Base-by-base conservation (phyloP, 2,329 filamentous ascomycete genomes). In the Helotiales sp. region DNA sequence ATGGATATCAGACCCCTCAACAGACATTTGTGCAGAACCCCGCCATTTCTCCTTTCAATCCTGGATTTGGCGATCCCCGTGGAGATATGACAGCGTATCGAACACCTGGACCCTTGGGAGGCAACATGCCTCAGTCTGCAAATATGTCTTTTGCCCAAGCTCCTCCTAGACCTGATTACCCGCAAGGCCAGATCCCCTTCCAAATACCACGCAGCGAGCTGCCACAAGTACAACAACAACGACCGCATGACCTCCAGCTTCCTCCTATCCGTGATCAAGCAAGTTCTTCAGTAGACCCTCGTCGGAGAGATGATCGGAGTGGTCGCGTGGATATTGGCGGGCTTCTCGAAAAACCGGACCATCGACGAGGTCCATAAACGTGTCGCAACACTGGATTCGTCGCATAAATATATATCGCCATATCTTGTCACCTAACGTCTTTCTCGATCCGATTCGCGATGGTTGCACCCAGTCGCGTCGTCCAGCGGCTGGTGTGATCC, bases 311-410 rank as follows among this genome's bases (percentile, higher is more conserved):
- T 56, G 81, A 83, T 55, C 77, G 81, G 27, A 72, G 76, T 17
- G 72, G 76, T 34, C 79, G 84, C 15, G 79, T 87, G 49, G 83
- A 85, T 65, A 87, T 87, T 60, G 81, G 79, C 10, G 84, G 83
- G 1, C 76, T 84, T 67, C 82, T 89, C 66, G 85, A 84, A 63
- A 82, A 78, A 71, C 78, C 81, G 24, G 79, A 79, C 64, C 76
- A 70, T 29, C 47, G 46, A 24, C 46, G 55, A n/a, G 51, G 61
- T 49, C 33, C 33, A 27, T 57, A 47, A 59, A 29, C 15, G 13
- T 19, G 17, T 44, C 22, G 40, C 40, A 25, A 15, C 5, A 44
- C 40, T 24, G 40, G 22, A 24, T 25, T 44, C n/a, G 40, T 19
- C 22, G 22, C 12, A 15, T 25, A 12, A 44, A 44, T 44, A 5